A percentile compares a stretch with the other conserved stretches of the same genome.
These are phyloP conservation scores for Clausena lansium DNA, from an alignment of 345 rosid genomes.

Conservation along the genomic window DNA sequence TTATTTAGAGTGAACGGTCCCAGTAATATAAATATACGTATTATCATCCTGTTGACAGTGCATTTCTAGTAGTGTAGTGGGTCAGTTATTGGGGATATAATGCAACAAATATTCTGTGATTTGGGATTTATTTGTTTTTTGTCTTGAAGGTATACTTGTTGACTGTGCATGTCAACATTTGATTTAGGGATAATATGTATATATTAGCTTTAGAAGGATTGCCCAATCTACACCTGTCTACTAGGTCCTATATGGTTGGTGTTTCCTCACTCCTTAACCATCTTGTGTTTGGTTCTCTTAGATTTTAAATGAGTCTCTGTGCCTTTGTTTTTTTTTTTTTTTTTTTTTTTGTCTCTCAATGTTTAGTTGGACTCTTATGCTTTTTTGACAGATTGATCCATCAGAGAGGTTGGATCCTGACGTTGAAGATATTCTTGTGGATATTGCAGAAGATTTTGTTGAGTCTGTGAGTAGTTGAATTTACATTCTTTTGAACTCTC, in stretches of 20 bases:
- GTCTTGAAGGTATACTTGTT: neutral
- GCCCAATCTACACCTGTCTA: neutral
- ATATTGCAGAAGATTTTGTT: slow-evolving; percentile 93
- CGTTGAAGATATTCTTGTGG: slow-evolving; percentile 90
- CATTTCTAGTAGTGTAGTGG: neutral
- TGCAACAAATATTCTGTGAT: neutral
- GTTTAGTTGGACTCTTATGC: neutral
- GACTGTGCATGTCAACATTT: neutral
- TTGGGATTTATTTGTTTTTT: neutral
- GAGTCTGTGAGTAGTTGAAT: slow-evolving; percentile 68
- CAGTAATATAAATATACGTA: neutral
- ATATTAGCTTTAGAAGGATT: neutral
- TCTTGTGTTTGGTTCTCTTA: neutral
- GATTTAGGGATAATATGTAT: neutral
- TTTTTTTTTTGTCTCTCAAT: neutral
- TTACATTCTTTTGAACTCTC: slow-evolving; percentile 1
- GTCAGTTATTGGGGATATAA: neutral
- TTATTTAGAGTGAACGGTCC: neutral
- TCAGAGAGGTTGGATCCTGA: slow-evolving; percentile 87
- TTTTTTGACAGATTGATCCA: slow-evolving; percentile 71
- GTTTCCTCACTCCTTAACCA: neutral
- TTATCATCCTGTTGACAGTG: neutral
- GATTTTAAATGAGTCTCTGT: neutral
- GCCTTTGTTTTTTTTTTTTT: neutral
- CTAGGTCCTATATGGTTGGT: neutral